Base-by-base conservation (phyloP, 257 asterid genomes). In the Hygrophila difformis region DNA sequence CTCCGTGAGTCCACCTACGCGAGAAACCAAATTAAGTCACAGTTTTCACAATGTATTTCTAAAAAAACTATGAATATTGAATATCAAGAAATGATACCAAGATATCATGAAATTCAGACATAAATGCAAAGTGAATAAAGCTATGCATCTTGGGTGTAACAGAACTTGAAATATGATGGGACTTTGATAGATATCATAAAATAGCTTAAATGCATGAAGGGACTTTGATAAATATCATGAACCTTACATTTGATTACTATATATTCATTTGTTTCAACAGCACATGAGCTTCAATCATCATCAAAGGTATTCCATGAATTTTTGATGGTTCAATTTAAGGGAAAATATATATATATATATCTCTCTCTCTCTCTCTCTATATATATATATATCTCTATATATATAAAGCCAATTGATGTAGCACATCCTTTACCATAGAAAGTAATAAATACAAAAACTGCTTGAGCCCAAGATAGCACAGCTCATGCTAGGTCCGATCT, bases 1-100 rank as follows among this genome's bases (percentile, higher is more conserved):
- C 73, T 89, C 96, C 6, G 96, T 85, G 13, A 89, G 77, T 22
- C 98, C 98, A 57, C 91, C 97, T 88, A 60, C 70, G 65, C 22
- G 59, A 50, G 11, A 0, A 57, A 53, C 44, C 22, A 41, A 37
- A 46, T 57, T 3, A 39, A 1, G 16, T 14, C 49, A 26, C n/a
- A n/a, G n/a, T n/a, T n/a, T n/a, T n/a, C n/a, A n/a, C n/a, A n/a
- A n/a, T n/a, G n/a, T n/a, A n/a, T n/a, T n/a, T n/a, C n/a, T n/a
- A n/a, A n/a, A 12, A 13, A 3, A 2, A 7, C 29, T 24, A 7
- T 24, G 29, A 3, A 3, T 2, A 24, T 24, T 24, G 29, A 2
- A 24, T n/a, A 24, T 24, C 3, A 2, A 24, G 3, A 24, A 24
- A 24, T 3, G 7, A 24, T 24, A 7, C 29, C 7, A 24, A 24